Percentiles rank a stretch among this genome's conserved stretches.
Evolutionary conservation across 306 rosid genomes (phyloP).

Genomic region (Cucumis cinereus): DNA sequence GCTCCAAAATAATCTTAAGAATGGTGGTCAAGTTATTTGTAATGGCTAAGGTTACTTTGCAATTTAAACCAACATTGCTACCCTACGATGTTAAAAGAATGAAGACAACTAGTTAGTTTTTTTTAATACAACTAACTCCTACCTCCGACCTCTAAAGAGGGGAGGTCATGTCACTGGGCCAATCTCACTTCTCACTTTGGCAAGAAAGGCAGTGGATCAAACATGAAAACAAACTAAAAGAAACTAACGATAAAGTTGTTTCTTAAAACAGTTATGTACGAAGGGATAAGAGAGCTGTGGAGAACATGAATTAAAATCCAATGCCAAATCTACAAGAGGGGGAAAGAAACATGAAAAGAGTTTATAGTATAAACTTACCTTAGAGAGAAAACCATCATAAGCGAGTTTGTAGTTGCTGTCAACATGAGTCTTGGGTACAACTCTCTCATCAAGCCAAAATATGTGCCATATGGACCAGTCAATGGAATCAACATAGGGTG

Average conservation of each 20-base stretch:
- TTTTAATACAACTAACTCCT: too few relatives aligned
- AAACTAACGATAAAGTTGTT: too few relatives aligned
- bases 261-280: not conserved
- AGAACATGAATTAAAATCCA: not conserved
- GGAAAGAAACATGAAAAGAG: not conserved
- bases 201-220: not conserved
- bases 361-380: slow-evolving; percentile 48
- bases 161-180: too few relatives aligned
- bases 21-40: not conserved
- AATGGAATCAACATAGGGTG: slow-evolving; percentile 37
- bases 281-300: not conserved
- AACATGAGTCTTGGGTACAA: slow-evolving; percentile 55
- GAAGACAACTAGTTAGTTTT: not conserved
- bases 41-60: not conserved
- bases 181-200: too few relatives aligned
- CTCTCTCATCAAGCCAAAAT: slow-evolving; percentile 76
- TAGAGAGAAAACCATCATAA: slow-evolving; percentile 61
- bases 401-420: slow-evolving; percentile 84
- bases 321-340: not conserved
- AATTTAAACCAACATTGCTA: not conserved
- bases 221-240: not conserved
- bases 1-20: not conserved
- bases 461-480: slow-evolving; percentile 74
- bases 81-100: not conserved
- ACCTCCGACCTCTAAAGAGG: too few relatives aligned